Conservation (phyloP, 352 stramenopile species). For the Phytophthora podocarpi region DNA sequence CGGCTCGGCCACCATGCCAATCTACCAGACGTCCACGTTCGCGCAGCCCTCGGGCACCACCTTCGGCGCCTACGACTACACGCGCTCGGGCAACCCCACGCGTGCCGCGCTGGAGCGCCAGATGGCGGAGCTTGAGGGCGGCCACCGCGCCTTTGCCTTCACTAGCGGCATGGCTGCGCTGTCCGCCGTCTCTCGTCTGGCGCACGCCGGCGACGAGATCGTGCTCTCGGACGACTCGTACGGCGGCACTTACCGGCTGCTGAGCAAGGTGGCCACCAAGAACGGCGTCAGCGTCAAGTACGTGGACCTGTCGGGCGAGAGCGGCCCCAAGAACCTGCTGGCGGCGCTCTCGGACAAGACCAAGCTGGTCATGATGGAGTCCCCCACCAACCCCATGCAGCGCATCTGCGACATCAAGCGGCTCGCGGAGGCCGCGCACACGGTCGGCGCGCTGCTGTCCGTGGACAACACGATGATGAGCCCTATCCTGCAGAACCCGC, state of each 20-base stretch:
- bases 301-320: slow-evolving; percentile 79
- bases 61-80: slow-evolving; percentile 95
- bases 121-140: slow-evolving; percentile 84
- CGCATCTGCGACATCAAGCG: slow-evolving; percentile 93
- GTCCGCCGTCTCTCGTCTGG: slow-evolving; percentile 91
- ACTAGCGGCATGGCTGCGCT: slow-evolving; percentile 96
- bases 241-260: slow-evolving; percentile 94
- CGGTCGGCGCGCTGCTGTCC: slow-evolving; percentile 79
- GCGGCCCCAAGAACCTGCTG: slow-evolving; percentile 69
- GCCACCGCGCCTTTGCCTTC: slow-evolving; percentile 88
- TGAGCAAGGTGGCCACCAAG: slow-evolving; percentile 89
- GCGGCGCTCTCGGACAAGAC: slow-evolving; percentile 72
- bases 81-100: slow-evolving; percentile 93
- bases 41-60: slow-evolving; percentile 87
- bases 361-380: slow-evolving; percentile 97
- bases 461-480: slow-evolving; percentile 98
- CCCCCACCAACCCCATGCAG: slow-evolving; percentile 96
- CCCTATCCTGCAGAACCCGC: slow-evolving; percentile 95
- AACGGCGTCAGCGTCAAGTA: slow-evolving; percentile 83
- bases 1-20: slow-evolving; percentile 90
- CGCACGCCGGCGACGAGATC: slow-evolving; percentile 91
- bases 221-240: slow-evolving; percentile 96
- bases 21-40: slow-evolving; percentile 93
- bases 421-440: slow-evolving; percentile 83
- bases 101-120: slow-evolving; percentile 92